phyloP scores from a whole-genome alignment of 2,329 filamentous ascomycete genomes.

The Stenocarpella maydis region DNA sequence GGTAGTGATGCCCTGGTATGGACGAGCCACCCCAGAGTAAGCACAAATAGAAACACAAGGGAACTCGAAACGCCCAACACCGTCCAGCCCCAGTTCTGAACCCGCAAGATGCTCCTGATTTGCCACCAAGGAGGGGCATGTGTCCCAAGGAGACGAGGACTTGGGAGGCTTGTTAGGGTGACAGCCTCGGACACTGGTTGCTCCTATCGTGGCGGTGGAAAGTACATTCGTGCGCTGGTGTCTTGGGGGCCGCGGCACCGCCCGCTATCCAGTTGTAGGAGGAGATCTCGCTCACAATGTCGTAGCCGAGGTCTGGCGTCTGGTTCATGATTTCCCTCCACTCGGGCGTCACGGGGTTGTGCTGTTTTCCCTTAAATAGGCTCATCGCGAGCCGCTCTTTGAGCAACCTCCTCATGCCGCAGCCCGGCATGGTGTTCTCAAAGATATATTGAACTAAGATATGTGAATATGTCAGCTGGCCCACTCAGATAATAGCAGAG shows the following conservation, averaged over 20 bases:
- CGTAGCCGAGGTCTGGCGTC: conserved; percentile 31
- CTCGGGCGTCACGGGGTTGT: conserved; percentile 29
- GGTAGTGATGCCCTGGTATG: neutral
- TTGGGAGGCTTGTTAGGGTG: neutral
- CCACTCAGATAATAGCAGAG: too few relatives aligned
- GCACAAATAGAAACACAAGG: neutral
- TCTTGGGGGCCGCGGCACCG: conserved; percentile 24
- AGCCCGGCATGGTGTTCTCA: conserved; percentile 26
- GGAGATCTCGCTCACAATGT: conserved; percentile 29
- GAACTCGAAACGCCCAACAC: neutral
- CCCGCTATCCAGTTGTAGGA: conserved; percentile 31
- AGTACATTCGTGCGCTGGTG: conserved; percentile 9
- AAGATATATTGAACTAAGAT: conserved; percentile 31
- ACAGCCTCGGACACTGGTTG: conserved; percentile 19
- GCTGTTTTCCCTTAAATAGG: conserved; percentile 32
- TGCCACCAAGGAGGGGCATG: neutral
- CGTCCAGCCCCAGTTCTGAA: neutral
- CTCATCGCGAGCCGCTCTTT: conserved; percentile 31
- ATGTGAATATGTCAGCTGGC: neutral
- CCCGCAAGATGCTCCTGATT: too few relatives aligned
- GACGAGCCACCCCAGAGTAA: neutral
- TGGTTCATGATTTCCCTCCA: conserved; percentile 31
- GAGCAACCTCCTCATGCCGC: conserved; percentile 31
- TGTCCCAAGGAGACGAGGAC: neutral
- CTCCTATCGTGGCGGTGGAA: conserved; percentile 32